Conservation (phyloP, 2,329 filamentous ascomycete species). For the Rhinocladiella similis region DNA sequence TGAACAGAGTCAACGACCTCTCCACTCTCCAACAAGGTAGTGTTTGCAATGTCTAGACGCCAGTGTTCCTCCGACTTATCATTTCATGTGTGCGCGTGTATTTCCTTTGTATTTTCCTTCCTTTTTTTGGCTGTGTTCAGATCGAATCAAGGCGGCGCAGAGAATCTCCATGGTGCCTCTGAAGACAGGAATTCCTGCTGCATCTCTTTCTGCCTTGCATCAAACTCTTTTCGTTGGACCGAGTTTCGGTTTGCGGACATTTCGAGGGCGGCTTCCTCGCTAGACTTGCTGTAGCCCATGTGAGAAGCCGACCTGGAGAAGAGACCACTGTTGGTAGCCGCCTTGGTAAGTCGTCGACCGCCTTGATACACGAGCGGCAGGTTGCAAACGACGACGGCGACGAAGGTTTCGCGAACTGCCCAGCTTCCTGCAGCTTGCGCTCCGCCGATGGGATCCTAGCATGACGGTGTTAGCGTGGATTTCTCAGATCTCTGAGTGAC, state of each 20-base stretch:
- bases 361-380: slow-evolving; percentile 44
- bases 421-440: slow-evolving; percentile 44
- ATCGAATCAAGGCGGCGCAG: too few species aligned
- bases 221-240: neutral
- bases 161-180: neutral
- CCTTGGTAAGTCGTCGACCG: slow-evolving; percentile 4
- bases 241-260: neutral
- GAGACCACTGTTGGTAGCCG: neutral
- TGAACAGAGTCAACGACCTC: too few species aligned
- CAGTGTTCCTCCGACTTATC: too few species aligned
- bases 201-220: neutral
- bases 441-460: slow-evolving; percentile 39
- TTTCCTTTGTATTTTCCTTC: too few species aligned
- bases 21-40: too few species aligned
- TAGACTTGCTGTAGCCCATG: slow-evolving; percentile 14
- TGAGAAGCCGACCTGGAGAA: slow-evolving; percentile 9
- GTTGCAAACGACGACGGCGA: slow-evolving; percentile 46
- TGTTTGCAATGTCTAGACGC: too few species aligned
- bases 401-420: slow-evolving; percentile 48
- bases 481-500: too few species aligned
- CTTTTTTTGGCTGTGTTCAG: too few species aligned
- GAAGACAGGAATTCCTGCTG: neutral
- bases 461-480: neutral
- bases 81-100: too few species aligned
- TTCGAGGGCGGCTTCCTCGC: slow-evolving; percentile 6